Evolutionary conservation across 83 land plant species (phyloP), one percentile per base, ranked within the genome.

Genomic region (Picea abies): DNA sequence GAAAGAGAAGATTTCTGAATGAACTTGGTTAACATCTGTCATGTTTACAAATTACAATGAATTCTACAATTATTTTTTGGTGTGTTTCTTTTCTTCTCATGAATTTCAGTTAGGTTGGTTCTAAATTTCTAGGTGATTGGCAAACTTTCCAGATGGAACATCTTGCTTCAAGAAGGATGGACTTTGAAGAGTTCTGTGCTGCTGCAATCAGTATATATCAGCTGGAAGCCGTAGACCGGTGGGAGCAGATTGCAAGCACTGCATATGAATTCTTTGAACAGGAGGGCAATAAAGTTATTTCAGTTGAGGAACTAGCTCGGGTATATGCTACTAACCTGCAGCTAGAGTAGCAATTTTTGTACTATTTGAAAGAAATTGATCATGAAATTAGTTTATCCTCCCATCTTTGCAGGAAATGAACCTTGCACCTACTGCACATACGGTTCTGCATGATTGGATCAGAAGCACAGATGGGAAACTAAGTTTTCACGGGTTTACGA

Each of bases 171-270:
- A 90, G 86, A 75, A 92, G 85, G 80, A 88, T 95, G 94, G 90
- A 92, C 79, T 90, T 92, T 65, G 89, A 94, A 69, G 98, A 94
- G 79, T 96, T 96, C 63, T 92, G 93, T 85, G 94, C 95, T 73
- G 97, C 97, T 72, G 88, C 95, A 47, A 91, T 91, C 35, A 94
- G 95, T 79, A 68, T 85, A 17, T 87, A 91, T 84, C 98, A 96
- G 89, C 83, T 96, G 3, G 98, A 96, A 82, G 98, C 94, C 47
- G 82, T 87, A 69, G 93, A 91, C 25, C 79, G 80, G 20, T 96
- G 97, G 96, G 98, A 96, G 63, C 83, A 88, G 11, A 86, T 89
- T 84, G 94, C 94, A 16, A 90, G 80, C 63, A 76, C 87, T 47
- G 98, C 95, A 11, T 96, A 91, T 77, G 90, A 94, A 66, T 25